A percentile compares a stretch with the other conserved stretches of the same genome.
Evolutionary conservation across 2,329 filamentous ascomycete genomes (phyloP).

Genomic region (Cladophialophora bantiana): DNA sequence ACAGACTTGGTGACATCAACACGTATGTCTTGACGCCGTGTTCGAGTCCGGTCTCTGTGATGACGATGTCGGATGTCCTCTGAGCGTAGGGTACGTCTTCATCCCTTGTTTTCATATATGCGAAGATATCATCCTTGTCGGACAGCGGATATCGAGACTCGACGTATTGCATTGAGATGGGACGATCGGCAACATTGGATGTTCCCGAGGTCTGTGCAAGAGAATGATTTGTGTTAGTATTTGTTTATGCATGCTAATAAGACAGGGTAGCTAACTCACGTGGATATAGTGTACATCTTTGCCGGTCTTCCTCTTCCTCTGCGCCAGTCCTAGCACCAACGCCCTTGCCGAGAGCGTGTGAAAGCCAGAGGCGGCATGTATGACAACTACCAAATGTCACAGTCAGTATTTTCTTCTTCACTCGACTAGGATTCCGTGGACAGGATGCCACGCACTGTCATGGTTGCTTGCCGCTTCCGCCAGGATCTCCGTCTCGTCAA

Average conservation of each 20-base stretch:
- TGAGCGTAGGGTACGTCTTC: conserved; percentile 50
- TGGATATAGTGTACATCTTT: conserved; percentile 45
- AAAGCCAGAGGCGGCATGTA: conserved; percentile 53
- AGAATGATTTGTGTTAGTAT: background rate
- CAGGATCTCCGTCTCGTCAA: conserved; percentile 34
- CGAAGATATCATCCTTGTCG: conserved; percentile 56
- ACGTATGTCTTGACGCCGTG: conserved; percentile 54
- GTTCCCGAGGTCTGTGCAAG: conserved; percentile 50
- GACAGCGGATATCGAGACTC: conserved; percentile 48
- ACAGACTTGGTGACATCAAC: conserved; percentile 58
- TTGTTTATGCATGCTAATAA: background rate
- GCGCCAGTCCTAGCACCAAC: conserved; percentile 53
- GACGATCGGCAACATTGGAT: conserved; percentile 46
- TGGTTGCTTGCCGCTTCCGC: conserved; percentile 28
- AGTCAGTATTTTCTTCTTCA: background rate
- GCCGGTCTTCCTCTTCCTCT: conserved; percentile 47
- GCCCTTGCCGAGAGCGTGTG: conserved; percentile 51
- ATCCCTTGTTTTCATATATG: conserved; percentile 50
- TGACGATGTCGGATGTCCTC: conserved; percentile 54
- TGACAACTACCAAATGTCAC: conserved; percentile 44
- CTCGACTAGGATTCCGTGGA: background rate
- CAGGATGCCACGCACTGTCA: conserved; percentile 18
- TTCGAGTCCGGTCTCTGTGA: conserved; percentile 51
- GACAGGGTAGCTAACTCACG: background rate
- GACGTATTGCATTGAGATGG: conserved; percentile 27